phyloP scores from a whole-genome alignment of 352 stramenopile genomes.

The Pythium dissotocum region DNA sequence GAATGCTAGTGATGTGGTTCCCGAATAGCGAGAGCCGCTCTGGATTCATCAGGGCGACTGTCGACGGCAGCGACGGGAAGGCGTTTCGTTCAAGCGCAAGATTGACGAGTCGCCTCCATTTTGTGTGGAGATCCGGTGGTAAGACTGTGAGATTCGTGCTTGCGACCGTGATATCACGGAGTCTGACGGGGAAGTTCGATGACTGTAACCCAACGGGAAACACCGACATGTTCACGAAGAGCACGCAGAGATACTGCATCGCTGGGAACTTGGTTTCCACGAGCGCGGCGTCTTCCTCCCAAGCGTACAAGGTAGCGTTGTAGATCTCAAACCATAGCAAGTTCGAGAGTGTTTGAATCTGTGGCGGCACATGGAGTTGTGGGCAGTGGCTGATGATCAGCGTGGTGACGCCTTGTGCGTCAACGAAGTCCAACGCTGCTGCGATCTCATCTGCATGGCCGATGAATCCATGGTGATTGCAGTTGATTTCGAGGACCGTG shows the following conservation, averaged over 20 bases:
- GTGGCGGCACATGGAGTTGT: constrained; percentile 14
- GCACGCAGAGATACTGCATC: constrained; percentile 16
- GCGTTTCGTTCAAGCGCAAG: constrained; percentile 15
- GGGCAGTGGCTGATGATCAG: constrained; percentile 27
- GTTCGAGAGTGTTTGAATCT: constrained; percentile 15
- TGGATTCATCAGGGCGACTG: constrained; percentile 10
- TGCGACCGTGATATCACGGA: constrained; percentile 20
- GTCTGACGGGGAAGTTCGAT: constrained; percentile 7
- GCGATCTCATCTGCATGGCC: constrained; percentile 14
- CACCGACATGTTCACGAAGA: constrained; percentile 14
- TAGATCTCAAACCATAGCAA: constrained; percentile 22
- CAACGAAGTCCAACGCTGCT: constrained; percentile 1
- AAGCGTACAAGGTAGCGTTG: constrained; percentile 21
- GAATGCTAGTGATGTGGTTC: constrained; percentile 18
- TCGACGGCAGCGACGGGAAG: not conserved
- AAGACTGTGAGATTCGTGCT: constrained; percentile 20
- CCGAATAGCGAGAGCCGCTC: constrained; percentile 17
- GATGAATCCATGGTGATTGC: constrained; percentile 17
- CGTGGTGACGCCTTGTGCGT: not conserved
- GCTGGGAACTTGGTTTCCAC: not conserved
- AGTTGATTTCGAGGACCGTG: constrained; percentile 32
- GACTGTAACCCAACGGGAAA: constrained; percentile 13
- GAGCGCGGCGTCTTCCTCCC: constrained; percentile 11
- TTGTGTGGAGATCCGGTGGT: constrained; percentile 19
- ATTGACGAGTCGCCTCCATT: constrained; percentile 23